Percentiles rank a stretch among this genome's conserved stretches.
These are phyloP conservation scores for Xerocomellus amylosporus DNA, from an alignment of 768 basidiomycete genomes.

Conservation along the genomic window DNA sequence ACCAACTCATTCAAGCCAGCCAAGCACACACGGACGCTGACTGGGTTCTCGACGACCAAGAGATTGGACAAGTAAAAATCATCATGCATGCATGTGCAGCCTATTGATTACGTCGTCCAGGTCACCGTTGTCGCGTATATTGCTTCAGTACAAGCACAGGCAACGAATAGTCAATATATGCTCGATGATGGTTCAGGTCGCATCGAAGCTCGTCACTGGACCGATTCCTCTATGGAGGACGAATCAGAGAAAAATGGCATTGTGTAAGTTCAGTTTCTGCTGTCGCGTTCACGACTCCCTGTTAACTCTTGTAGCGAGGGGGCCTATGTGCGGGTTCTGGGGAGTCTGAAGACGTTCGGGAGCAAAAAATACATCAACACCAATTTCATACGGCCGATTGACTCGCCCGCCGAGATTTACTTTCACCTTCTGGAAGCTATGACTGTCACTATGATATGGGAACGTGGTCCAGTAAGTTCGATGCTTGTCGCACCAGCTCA, in stretches of 20 bases:
- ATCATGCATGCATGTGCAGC: not conserved
- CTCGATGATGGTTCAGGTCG: constrained; percentile 86
- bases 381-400: constrained; percentile 63
- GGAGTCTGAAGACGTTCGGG: constrained; percentile 77
- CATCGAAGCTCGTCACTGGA: constrained; percentile 81
- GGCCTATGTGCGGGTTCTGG: constrained; percentile 78
- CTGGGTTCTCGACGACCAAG: constrained; percentile 77
- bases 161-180: constrained; percentile 77
- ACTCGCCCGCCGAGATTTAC: constrained; percentile 72
- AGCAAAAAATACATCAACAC: constrained; percentile 82
- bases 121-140: constrained; percentile 76
- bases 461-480: constrained; percentile 60
- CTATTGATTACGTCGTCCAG: constrained; percentile 35
- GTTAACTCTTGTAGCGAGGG: constrained; percentile 50
- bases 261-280: constrained; percentile 32
- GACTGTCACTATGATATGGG: constrained; percentile 59
- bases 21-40: constrained; percentile 88
- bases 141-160: constrained; percentile 58
- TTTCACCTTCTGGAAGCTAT: constrained; percentile 81
- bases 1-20: constrained; percentile 70
- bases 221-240: constrained; percentile 60
- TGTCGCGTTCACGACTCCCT: not conserved
- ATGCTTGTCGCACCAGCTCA: not conserved
- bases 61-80: constrained; percentile 70
- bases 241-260: constrained; percentile 51